A percentile compares a stretch with the other conserved stretches of the same genome.
These are phyloP conservation scores for Trichomonas vaginalis DNA, from an alignment of 208 protist species.

Conservation along the genomic window DNA sequence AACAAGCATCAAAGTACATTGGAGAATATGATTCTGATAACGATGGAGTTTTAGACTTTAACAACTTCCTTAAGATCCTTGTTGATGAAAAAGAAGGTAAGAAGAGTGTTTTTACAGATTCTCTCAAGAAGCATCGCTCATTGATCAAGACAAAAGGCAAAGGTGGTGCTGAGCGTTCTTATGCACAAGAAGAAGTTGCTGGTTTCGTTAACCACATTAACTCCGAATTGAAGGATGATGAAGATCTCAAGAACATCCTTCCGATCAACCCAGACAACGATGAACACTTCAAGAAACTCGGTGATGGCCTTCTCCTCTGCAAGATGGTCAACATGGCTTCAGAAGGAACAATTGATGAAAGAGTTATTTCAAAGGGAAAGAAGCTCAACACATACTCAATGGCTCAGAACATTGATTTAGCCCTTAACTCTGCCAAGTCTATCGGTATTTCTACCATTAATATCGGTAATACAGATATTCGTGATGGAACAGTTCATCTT, in stretches of 20 bases:
- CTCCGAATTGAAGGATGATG: conserved; percentile 26
- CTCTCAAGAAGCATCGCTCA: background rate
- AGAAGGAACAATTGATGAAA: conserved; percentile 33
- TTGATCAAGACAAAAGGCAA: no score
- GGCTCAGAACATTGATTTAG: conserved; percentile 35
- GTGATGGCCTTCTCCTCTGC: conserved; percentile 32
- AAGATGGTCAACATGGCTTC: conserved; percentile 36
- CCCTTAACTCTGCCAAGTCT: conserved; percentile 33
- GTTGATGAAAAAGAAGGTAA: background rate
- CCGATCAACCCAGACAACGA: conserved; percentile 14
- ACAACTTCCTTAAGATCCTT: background rate
- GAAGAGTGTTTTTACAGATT: no score
- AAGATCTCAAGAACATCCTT: conserved; percentile 22
- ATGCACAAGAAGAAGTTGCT: conserved; percentile 32
- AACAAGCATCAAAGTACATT: no score
- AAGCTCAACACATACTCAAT: conserved; percentile 30
- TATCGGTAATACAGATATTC: conserved; percentile 35
- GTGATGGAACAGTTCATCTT: conserved; percentile 26
- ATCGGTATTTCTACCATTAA: conserved; percentile 33
- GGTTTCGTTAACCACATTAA: conserved; percentile 35
- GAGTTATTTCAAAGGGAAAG: conserved; percentile 27
- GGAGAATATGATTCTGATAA: background rate
- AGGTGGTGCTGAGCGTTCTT: conserved; percentile 24
- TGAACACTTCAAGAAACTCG: conserved; percentile 19
- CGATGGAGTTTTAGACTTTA: background rate